Base-by-base conservation (phyloP, 306 rosid genomes). In the Prunus kanzakura region DNA sequence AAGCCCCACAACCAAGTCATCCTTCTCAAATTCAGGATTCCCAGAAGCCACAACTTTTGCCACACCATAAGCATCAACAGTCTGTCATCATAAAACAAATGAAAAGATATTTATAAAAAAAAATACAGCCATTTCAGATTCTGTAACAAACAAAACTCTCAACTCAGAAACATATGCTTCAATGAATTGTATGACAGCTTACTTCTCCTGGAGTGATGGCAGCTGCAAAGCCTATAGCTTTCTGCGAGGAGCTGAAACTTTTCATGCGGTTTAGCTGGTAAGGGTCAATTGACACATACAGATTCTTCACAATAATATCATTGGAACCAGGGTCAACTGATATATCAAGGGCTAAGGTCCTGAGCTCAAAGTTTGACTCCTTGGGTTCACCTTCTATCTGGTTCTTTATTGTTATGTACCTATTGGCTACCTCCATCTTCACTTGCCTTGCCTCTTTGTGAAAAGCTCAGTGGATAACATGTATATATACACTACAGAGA, bases 241-340 rank as follows among this genome's bases (percentile, higher is more conserved):
- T 81, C 0, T 89, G 90, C 1, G 93, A 83, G 45, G 91, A 46
- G 29, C 88, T 87, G 4, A 49, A 3, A 29, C 23, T 60, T 35
- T 90, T 90, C 93, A 92, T 88, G 74, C 93, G 85, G 56, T 90
- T 92, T 13, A 90, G 18, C 72, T 85, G 87, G 68, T 83, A 88
- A 3, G 96, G 96, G 30, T 92, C 96, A 14, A 92, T 81, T 0
- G 96, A 92, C 25, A 88, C 80, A 35, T 82, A 86, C 5, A 92
- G 76, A 85, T 84, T 90, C 80, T 85, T 90, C 6, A 92, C 78
- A 4, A 90, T 71, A 30, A 90, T 41, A 14, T 82, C 87, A 23
- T 77, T 83, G 23, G 88, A 86, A 19, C 85, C 88, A n/a, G 83
- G 29, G 50, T 54, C 61, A 54, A 83, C 49, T 3, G 81, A 78